Percentiles rank a stretch among this genome's conserved stretches.
Conservation (phyloP, 192 early-diverging fungal species). For the Coemansia biformis region DNA sequence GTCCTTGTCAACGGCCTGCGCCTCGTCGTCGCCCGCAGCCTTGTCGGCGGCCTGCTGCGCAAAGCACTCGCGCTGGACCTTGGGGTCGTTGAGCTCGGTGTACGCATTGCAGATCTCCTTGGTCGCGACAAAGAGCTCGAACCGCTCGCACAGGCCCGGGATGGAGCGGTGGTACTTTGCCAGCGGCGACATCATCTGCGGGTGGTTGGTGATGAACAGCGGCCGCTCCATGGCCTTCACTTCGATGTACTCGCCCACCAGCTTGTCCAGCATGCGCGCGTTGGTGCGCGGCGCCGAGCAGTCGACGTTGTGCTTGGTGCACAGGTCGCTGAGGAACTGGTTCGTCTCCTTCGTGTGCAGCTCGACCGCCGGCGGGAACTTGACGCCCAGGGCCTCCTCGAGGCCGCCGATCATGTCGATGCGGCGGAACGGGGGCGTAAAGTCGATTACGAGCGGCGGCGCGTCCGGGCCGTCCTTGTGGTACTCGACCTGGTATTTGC, state of each 20-base stretch:
- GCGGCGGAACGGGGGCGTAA: conserved; percentile 92
- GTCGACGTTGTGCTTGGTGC: conserved; percentile 91
- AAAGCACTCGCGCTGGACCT: conserved; percentile 97
- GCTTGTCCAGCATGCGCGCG: conserved; percentile 92
- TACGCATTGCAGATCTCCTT: conserved; percentile 99
- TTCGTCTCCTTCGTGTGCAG: conserved; percentile 76
- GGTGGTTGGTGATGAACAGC: conserved; percentile 95
- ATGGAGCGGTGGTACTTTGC: conserved; percentile 92
- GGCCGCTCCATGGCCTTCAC: conserved; percentile 72
- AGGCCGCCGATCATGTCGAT: conserved; percentile 89
- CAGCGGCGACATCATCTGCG: conserved; percentile 98
- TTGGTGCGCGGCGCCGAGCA: conserved; percentile 91
- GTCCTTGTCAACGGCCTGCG: conserved; percentile 95
- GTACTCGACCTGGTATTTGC: conserved; percentile 86
- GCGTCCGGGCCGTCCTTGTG: conserved; percentile 87
- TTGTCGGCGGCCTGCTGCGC: conserved; percentile 96
- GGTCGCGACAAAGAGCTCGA: conserved; percentile 97
- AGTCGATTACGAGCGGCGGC: conserved; percentile 80
- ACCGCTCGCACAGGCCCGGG: conserved; percentile 93
- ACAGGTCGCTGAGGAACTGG: conserved; percentile 89
- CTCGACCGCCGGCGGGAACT: conserved; percentile 82
- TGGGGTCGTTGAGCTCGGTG: conserved; percentile 99
- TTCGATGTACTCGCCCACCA: conserved; percentile 79
- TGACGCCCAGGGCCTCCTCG: conserved; percentile 83
- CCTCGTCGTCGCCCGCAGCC: conserved; percentile 97